Percentiles rank a stretch among this genome's conserved stretches.
Conservation (phyloP, 169 alveolate species). For the Theileria sp. region DNA sequence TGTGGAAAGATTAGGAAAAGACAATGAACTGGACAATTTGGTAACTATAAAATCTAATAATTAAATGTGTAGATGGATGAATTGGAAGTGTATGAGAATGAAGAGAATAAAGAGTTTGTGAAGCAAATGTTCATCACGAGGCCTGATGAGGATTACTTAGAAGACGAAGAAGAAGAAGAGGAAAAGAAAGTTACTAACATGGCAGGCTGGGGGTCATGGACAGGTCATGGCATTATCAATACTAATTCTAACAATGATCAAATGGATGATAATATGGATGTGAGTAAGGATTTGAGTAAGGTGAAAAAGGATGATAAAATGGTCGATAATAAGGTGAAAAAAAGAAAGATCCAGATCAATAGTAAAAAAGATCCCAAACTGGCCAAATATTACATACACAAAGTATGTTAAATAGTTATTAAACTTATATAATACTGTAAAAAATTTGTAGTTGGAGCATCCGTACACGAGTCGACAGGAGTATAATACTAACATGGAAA, state of each 20-base stretch:
- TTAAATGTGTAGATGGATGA: background rate
- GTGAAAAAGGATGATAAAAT: background rate
- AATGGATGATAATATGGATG: no score
- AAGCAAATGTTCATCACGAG: constrained; percentile 43
- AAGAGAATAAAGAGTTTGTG: constrained; percentile 11
- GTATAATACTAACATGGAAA: constrained; percentile 62
- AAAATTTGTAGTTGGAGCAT: constrained; percentile 43
- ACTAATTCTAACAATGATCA: background rate
- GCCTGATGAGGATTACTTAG: constrained; percentile 46
- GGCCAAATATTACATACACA: constrained; percentile 49
- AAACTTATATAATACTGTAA: background rate
- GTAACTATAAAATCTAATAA: constrained; percentile 25
- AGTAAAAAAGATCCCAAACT: constrained; percentile 53
- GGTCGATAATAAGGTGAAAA: background rate
- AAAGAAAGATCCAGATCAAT: constrained; percentile 36
- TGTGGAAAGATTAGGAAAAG: constrained; percentile 11
- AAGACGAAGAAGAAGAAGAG: constrained; percentile 39
- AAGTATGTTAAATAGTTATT: no score
- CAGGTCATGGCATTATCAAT: constrained; percentile 41
- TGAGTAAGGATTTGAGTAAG: constrained; percentile 1
- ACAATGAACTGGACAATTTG: constrained; percentile 33
- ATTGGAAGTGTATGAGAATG: constrained; percentile 12
- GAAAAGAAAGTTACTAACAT: constrained; percentile 5
- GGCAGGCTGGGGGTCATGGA: constrained; percentile 68
- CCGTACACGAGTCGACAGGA: constrained; percentile 50